phyloP scores from a whole-genome alignment of 768 basidiomycete species.

The Pisolithus marmoratus region DNA sequence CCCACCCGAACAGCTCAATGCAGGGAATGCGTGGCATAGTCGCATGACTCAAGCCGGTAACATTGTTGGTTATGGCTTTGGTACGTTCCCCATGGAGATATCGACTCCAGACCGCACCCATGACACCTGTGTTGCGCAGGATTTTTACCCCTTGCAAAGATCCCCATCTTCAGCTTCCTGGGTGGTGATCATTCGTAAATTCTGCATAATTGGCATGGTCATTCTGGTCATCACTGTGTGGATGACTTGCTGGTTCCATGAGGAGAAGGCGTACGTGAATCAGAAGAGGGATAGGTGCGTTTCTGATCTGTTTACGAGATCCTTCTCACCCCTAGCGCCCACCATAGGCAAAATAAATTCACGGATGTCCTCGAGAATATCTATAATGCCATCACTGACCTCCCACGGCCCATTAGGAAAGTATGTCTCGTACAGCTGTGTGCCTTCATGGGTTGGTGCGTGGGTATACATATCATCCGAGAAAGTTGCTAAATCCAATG shows the following conservation, averaged over 20 bases:
- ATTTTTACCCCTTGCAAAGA: slow-evolving; percentile 78
- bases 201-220: slow-evolving; percentile 80
- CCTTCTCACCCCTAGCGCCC: neutral
- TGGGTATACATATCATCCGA: slow-evolving; percentile 1
- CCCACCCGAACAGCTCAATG: slow-evolving; percentile 82
- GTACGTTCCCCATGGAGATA: slow-evolving; percentile 33
- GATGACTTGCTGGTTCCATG: slow-evolving; percentile 82
- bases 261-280: slow-evolving; percentile 65
- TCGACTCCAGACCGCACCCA: neutral
- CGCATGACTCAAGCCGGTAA: slow-evolving; percentile 97
- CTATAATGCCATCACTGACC: slow-evolving; percentile 57
- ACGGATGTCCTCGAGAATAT: slow-evolving; percentile 80
- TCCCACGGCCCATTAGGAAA: slow-evolving; percentile 79
- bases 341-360: slow-evolving; percentile 41
- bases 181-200: slow-evolving; percentile 95
- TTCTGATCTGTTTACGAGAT: neutral
- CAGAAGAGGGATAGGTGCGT: slow-evolving; percentile 39
- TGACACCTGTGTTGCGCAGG: slow-evolving; percentile 36
- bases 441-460: slow-evolving; percentile 94
- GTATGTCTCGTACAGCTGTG: slow-evolving; percentile 93
- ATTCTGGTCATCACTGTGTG: slow-evolving; percentile 78
- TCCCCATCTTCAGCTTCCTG: slow-evolving; percentile 72
- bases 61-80: slow-evolving; percentile 90
- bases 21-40: slow-evolving; percentile 98
- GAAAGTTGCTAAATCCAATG: neutral